Percentiles rank a stretch among this genome's conserved stretches.
phyloP scores from a whole-genome alignment of 2,329 filamentous ascomycete species.

The Corniculantispora saksenae region DNA sequence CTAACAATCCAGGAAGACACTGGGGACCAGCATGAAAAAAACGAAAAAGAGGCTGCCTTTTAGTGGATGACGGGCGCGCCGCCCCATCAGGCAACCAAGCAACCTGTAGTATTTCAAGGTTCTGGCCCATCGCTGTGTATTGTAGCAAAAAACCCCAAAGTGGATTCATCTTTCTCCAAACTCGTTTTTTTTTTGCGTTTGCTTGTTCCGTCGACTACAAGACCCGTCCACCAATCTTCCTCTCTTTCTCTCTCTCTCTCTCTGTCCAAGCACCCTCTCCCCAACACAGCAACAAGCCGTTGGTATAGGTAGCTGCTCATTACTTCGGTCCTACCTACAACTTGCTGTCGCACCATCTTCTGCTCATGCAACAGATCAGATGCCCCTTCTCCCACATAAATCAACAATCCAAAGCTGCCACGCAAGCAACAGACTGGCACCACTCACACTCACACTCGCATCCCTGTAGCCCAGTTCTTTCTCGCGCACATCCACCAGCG shows the following conservation, averaged over 20 bases:
- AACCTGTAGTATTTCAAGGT: background rate
- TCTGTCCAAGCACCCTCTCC: too few species aligned
- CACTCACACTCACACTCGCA: background rate
- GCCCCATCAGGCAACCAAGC: background rate
- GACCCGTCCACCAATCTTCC: too few species aligned
- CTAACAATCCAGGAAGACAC: too few species aligned
- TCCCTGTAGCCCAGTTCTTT: background rate
- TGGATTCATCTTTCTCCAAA: background rate
- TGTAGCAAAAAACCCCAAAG: background rate
- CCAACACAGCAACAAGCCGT: too few species aligned
- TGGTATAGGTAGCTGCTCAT: too few species aligned
- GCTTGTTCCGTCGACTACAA: too few species aligned
- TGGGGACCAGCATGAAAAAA: too few species aligned
- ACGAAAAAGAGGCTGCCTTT: conserved; percentile 1
- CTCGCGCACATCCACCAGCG: background rate
- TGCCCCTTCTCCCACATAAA: background rate
- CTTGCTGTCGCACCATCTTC: too few species aligned
- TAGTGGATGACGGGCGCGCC: background rate
- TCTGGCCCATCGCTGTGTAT: background rate
- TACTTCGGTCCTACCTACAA: too few species aligned
- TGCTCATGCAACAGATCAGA: background rate
- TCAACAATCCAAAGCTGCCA: background rate
- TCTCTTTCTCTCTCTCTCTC: too few species aligned
- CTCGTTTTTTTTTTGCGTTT: background rate
- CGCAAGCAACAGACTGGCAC: background rate